Conservation (phyloP, 352 stramenopile species). For the Globisporangium viniferum region DNA sequence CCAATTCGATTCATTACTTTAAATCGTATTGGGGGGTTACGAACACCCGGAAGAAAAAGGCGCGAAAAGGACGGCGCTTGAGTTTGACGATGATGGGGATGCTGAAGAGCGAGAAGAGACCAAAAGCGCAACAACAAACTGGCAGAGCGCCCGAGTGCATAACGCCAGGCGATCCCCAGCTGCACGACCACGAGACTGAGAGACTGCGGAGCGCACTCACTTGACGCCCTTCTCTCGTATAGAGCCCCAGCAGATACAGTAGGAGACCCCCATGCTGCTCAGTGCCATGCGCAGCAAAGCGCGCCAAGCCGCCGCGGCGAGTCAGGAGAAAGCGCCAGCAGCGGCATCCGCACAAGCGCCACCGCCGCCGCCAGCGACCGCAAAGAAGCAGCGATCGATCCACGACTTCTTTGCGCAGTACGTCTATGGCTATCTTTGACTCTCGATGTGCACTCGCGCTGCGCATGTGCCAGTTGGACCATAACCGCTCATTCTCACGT, state of each 20-base stretch:
- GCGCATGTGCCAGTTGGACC: neutral
- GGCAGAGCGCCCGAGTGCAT: neutral
- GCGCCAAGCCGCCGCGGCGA: slow-evolving; percentile 9
- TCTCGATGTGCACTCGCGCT: neutral
- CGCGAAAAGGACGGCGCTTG: slow-evolving; percentile 1
- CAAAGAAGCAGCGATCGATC: slow-evolving; percentile 84
- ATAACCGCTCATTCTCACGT: neutral
- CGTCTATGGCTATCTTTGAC: neutral
- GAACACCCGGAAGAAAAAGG: neutral
- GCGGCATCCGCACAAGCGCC: neutral
- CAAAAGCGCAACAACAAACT: neutral
- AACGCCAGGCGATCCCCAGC: neutral
- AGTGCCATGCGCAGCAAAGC: slow-evolving; percentile 39
- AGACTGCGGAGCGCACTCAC: neutral
- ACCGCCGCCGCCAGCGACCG: slow-evolving; percentile 11
- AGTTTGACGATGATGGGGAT: neutral
- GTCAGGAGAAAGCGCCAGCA: slow-evolving; percentile 13
- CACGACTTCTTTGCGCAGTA: slow-evolving; percentile 81
- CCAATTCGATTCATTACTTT: neutral
- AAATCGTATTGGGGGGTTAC: neutral
- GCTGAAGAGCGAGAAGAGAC: slow-evolving; percentile 7
- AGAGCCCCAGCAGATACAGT: too few species aligned
- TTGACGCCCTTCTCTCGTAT: neutral
- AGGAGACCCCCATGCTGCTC: slow-evolving; percentile 21
- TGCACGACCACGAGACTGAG: neutral